Conservation (phyloP, 2,329 filamentous ascomycete genomes). For the Ceratocystis papillata region DNA sequence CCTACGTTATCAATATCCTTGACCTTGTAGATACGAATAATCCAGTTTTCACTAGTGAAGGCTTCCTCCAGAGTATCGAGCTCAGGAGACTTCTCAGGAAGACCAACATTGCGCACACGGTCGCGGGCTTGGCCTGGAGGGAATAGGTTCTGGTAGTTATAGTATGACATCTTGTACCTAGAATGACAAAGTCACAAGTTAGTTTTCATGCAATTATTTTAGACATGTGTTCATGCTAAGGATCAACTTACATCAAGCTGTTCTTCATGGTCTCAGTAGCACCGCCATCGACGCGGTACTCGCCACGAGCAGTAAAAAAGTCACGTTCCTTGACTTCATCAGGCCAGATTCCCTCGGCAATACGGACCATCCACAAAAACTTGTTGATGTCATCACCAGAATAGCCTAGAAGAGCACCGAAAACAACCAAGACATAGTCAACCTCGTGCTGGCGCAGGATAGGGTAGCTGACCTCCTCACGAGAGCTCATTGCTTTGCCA, state of each 20-base stretch:
- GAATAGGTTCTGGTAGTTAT: constrained; percentile 92
- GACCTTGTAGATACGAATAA: constrained; percentile 99
- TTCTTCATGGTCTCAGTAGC: constrained; percentile 97
- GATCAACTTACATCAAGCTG: constrained; percentile 76
- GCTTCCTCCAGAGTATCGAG: constrained; percentile 90
- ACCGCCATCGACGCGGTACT: constrained; percentile 88
- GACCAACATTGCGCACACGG: constrained; percentile 67
- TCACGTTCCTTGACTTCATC: constrained; percentile 95
- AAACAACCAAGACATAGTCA: constrained; percentile 96
- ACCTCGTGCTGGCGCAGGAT: constrained; percentile 98
- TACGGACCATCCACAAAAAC: constrained; percentile 99
- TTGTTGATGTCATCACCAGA: constrained; percentile 99
- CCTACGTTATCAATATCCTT: constrained; percentile 97
- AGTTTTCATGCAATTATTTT: constrained; percentile 10
- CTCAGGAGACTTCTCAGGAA: constrained; percentile 76
- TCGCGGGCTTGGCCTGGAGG: constrained; percentile 82
- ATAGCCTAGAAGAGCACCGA: constrained; percentile 90
- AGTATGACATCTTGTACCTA: constrained; percentile 99
- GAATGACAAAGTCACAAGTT: constrained; percentile 21
- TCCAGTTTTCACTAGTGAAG: constrained; percentile 99
- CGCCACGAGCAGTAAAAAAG: constrained; percentile 86
- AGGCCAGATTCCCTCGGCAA: constrained; percentile 99
- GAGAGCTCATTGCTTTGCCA: constrained; percentile 95
- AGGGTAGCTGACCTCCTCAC: constrained; percentile 94
- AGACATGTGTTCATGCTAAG: not conserved